Conservation (phyloP, 2,329 filamentous ascomycete species). For the Scytalidium lignicola region DNA sequence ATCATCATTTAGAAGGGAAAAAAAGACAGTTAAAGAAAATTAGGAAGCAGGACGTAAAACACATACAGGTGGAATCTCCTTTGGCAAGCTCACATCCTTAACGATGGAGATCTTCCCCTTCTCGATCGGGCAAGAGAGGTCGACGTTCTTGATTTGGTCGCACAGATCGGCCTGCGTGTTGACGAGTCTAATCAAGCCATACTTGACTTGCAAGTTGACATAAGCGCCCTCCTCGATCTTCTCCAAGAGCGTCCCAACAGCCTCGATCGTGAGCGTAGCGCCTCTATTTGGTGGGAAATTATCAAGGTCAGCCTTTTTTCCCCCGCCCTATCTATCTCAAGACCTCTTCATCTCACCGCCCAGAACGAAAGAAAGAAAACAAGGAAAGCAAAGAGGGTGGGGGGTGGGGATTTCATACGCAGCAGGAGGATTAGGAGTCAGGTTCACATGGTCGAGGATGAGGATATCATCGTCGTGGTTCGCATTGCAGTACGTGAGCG, state of each 20-base stretch:
- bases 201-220: conserved; percentile 82
- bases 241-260: conserved; percentile 68
- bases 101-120: conserved; percentile 67
- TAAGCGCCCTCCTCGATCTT: conserved; percentile 73
- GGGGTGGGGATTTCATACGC: conserved; percentile 56
- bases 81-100: conserved; percentile 81
- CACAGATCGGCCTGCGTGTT: conserved; percentile 79
- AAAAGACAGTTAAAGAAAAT: neutral
- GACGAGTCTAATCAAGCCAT: conserved; percentile 86
- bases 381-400: no score
- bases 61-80: conserved; percentile 82
- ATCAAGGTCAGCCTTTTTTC: conserved; percentile 17
- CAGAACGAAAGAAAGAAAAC: no score
- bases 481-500: conserved; percentile 68
- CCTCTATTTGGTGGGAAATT: conserved; percentile 51
- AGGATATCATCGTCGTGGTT: conserved; percentile 67
- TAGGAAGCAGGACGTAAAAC: no score
- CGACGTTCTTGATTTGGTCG: conserved; percentile 82
- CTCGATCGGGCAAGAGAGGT: conserved; percentile 82
- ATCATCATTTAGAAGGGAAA: neutral
- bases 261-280: conserved; percentile 69
- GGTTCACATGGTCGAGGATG: conserved; percentile 71
- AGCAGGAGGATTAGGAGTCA: conserved; percentile 79
- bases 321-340: no score
- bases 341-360: no score